A percentile compares a stretch with the other conserved stretches of the same genome.
Conservation (phyloP, 164 flowering plant genomes). For the Macadamia integrifolia region DNA sequence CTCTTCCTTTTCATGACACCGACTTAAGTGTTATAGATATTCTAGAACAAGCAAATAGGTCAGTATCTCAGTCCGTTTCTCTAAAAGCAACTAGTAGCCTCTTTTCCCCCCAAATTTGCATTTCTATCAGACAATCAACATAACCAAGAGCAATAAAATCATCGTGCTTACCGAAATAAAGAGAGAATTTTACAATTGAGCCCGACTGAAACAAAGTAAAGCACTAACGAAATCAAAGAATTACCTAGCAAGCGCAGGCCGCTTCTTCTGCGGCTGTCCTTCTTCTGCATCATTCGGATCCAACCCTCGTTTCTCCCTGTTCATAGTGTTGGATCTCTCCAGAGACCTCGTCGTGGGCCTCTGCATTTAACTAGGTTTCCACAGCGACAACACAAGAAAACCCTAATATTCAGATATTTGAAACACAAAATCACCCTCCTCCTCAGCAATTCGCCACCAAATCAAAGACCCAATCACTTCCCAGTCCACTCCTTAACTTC, state of each 20-base stretch:
- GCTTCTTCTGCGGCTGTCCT: conserved; percentile 65
- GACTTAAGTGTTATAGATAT: no score
- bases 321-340: conserved; percentile 52
- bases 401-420: conserved; percentile 37
- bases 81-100: background rate
- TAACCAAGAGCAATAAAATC: no score
- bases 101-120: background rate
- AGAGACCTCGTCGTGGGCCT: conserved; percentile 47
- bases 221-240: background rate
- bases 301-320: conserved; percentile 55
- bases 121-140: background rate
- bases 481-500: background rate
- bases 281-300: conserved; percentile 48
- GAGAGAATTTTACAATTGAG: no score
- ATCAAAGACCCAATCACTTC: background rate
- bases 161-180: no score
- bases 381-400: conserved; percentile 2
- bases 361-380: conserved; percentile 23
- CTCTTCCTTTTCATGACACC: no score
- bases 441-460: background rate
- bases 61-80: background rate
- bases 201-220: no score
- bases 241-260: conserved; percentile 84
- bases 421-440: background rate
- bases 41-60: no score